These are phyloP conservation scores for Ceratocystis cacaofunesta DNA, from an alignment of 2,329 filamentous ascomycete genomes.

Conservation along the genomic window DNA sequence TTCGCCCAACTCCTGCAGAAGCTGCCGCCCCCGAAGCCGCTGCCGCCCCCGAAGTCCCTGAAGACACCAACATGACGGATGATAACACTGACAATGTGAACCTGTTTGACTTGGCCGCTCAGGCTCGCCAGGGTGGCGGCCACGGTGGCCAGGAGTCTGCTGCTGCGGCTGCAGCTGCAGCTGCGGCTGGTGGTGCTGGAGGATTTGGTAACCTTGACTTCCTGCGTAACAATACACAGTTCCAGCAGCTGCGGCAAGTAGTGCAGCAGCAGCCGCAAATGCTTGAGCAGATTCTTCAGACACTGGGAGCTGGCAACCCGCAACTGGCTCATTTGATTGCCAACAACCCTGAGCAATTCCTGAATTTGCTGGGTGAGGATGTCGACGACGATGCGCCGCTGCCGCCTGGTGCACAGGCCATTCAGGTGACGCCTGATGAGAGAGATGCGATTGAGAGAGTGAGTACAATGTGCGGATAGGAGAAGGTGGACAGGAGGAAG, in stretches of 20 bases:
- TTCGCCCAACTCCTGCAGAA: constrained; percentile 35
- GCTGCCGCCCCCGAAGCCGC: constrained; percentile 26
- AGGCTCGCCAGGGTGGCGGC: constrained; percentile 40
- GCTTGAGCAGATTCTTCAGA: constrained; percentile 94
- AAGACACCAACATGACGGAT: constrained; percentile 27
- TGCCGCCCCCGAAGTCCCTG: constrained; percentile 22
- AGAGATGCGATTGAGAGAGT: constrained; percentile 92
- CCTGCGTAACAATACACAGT: constrained; percentile 86
- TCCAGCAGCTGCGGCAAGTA: constrained; percentile 92
- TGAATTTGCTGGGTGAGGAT: constrained; percentile 79
- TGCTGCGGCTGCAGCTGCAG: constrained; percentile 33
- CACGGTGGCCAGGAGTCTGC: constrained; percentile 27
- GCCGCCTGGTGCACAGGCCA: constrained; percentile 76
- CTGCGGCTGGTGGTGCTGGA: constrained; percentile 34
- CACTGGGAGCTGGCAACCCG: constrained; percentile 88
- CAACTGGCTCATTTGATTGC: constrained; percentile 86
- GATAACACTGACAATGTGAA: constrained; percentile 57
- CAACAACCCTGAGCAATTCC: constrained; percentile 82
- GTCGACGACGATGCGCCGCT: constrained; percentile 69
- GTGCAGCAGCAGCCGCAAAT: constrained; percentile 97
- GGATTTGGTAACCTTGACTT: constrained; percentile 76
- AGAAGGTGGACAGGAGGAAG: constrained; percentile 76
- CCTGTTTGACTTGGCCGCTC: constrained; percentile 83
- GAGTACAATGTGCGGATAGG: constrained; percentile 22
- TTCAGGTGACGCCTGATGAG: constrained; percentile 89